These are phyloP conservation scores for Neonectria sp. DNA, from an alignment of 2,329 filamentous ascomycete species.

Conservation along the genomic window DNA sequence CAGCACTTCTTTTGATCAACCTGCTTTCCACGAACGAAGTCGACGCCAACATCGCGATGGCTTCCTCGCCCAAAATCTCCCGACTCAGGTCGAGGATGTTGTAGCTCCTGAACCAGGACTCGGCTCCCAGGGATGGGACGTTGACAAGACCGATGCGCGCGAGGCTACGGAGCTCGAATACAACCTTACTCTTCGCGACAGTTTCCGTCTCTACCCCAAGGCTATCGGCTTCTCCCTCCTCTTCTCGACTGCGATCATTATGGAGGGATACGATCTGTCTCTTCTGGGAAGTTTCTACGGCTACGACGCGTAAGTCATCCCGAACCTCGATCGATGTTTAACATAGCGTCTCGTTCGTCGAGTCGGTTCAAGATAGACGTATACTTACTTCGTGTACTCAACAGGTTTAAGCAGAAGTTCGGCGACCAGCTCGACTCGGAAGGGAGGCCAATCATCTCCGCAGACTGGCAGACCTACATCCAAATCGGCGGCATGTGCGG, in stretches of 20 bases:
- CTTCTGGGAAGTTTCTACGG: slow-evolving; percentile 59
- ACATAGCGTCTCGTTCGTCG: too few species aligned
- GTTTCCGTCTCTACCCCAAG: slow-evolving; percentile 52
- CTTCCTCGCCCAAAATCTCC: too few species aligned
- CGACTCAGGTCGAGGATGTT: too few species aligned
- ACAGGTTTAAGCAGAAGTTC: slow-evolving; percentile 55
- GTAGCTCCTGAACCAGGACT: too few species aligned
- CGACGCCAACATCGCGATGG: too few species aligned
- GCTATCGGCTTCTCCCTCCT: slow-evolving; percentile 55
- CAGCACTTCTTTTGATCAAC: too few species aligned
- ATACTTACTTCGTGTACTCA: not conserved
- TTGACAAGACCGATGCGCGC: too few species aligned
- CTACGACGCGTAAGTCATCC: slow-evolving; percentile 43
- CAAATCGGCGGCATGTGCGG: slow-evolving; percentile 63
- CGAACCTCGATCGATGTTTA: not conserved
- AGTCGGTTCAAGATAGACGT: too few species aligned
- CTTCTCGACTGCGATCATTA: slow-evolving; percentile 55
- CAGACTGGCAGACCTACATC: slow-evolving; percentile 52
- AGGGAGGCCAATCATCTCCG: slow-evolving; percentile 62
- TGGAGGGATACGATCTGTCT: slow-evolving; percentile 58
- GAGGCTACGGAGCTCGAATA: too few species aligned
- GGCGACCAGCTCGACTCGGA: slow-evolving; percentile 56
- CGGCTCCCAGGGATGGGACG: too few species aligned
- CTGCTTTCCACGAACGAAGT: too few species aligned
- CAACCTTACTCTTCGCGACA: not conserved